Evolutionary conservation across 768 basidiomycete genomes (phyloP), one percentile per base, ranked within the genome.

Genomic region (Leccinum boreale): DNA sequence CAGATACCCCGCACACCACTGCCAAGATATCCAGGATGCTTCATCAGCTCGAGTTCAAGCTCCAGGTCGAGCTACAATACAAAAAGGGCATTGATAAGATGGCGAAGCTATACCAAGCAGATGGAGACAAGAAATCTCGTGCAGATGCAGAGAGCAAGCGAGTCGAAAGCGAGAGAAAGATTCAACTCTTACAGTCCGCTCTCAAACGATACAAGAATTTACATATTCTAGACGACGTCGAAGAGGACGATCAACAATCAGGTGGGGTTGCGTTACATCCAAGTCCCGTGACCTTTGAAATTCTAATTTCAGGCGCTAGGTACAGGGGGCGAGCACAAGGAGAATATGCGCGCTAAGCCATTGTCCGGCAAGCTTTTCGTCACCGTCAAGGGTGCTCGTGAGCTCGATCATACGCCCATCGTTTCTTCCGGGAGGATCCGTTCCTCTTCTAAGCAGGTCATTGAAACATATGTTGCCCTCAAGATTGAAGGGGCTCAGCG

Each of bases 1-100:
- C 94, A 62, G 97, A 99, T 77, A 95, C 95, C 47, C 95, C 96
- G 15, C 85, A 96, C 69, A 94, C 94, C 19, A 89, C 95, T 2
- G 89, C 92, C 64, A 98, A 96, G 79, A 98, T 99, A 71, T 92
- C 94, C 44, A 85, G 85, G 65, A 98, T 98, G 95, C 85, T 98
- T 51, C 95, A 98, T 74, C 95, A 98, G 74, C 87, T 99, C 60
- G 95, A 98, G 75, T 99, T 98, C 84, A 99, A 99, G 77, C 86
- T 98, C 55, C 92, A 96, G 73, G 93, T 99, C 62, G 97, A 99
- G 75, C 85, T 90, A 77, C 94, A 98, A 76, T 98, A 98, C 80
- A 96, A 95, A 80, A 84, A 88, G 71, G 97, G 97, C 44, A 97
- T 98, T 62, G 95, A 98, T 76, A 98, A 98, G 79, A 99, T 99